phyloP scores from a whole-genome alignment of 108 stramenopile genomes.

The Asterionellopsis glacialis region DNA sequence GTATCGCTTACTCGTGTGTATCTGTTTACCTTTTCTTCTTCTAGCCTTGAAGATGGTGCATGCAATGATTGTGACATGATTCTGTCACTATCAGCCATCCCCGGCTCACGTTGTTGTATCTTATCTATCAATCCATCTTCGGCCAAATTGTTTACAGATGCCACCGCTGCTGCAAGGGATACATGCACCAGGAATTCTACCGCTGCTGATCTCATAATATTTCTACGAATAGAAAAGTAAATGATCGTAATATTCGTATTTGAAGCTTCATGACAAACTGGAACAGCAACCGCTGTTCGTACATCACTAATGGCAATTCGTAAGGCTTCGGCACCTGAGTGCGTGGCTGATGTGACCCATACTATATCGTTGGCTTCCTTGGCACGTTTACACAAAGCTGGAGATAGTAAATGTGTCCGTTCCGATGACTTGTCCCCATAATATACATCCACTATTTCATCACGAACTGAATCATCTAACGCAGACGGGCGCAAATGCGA shows the following conservation, averaged over 20 bases:
- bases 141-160: conserved; percentile 63
- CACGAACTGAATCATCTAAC: conserved; percentile 65
- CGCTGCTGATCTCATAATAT: conserved; percentile 69
- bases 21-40: background rate
- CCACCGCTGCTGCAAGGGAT: conserved; percentile 69
- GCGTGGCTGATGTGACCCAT: conserved; percentile 79
- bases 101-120: conserved; percentile 1
- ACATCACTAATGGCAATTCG: conserved; percentile 76
- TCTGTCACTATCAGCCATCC: background rate
- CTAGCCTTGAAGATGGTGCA: background rate
- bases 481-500: conserved; percentile 78
- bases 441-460: conserved; percentile 84
- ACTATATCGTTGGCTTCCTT: conserved; percentile 85
- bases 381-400: conserved; percentile 85
- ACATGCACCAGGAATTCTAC: conserved; percentile 86
- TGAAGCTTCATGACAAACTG: conserved; percentile 78
- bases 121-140: conserved; percentile 62
- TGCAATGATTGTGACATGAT: conserved; percentile 8
- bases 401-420: conserved; percentile 79
- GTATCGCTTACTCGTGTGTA: conserved; percentile 26
- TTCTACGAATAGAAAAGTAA: conserved; percentile 58
- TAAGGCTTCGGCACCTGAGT: conserved; percentile 71
- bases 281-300: conserved; percentile 84
- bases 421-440: conserved; percentile 72
- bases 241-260: conserved; percentile 84